A percentile compares a stretch with the other conserved stretches of the same genome.
These are phyloP conservation scores for Pythium graminicola DNA, from an alignment of 352 stramenopile species.

Conservation along the genomic window DNA sequence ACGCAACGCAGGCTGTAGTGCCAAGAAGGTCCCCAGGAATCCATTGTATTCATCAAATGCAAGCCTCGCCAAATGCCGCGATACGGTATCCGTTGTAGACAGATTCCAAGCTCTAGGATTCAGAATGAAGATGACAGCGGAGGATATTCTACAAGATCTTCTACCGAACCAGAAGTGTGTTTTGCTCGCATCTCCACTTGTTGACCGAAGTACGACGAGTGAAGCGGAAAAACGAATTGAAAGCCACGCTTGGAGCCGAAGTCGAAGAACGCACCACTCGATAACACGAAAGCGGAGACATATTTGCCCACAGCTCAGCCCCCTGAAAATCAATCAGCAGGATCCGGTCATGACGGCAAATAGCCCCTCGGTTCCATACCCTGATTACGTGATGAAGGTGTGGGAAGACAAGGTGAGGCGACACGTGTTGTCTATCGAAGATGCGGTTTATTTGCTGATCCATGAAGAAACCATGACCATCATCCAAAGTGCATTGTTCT, in stretches of 20 bases:
- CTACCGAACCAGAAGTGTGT: slow-evolving; percentile 20
- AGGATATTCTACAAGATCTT: slow-evolving; percentile 14
- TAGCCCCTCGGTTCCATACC: slow-evolving; percentile 1
- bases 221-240: not conserved
- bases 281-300: not conserved
- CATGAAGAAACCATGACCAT: slow-evolving; percentile 32
- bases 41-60: not conserved
- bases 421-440: slow-evolving; percentile 30
- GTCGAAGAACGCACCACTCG: not conserved
- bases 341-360: not conserved
- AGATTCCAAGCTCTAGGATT: slow-evolving; percentile 6
- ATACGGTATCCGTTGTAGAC: slow-evolving; percentile 1
- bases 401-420: slow-evolving; percentile 57
- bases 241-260: not conserved
- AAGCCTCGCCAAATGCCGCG: not conserved
- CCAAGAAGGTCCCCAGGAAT: not conserved
- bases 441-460: slow-evolving; percentile 40
- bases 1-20: not conserved
- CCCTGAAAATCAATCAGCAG: not conserved
- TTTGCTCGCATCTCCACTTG: slow-evolving; percentile 1
- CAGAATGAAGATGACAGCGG: not conserved
- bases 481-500: slow-evolving; percentile 39
- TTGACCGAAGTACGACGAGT: not conserved
- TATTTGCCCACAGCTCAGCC: not conserved
- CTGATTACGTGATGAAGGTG: slow-evolving; percentile 25